Evolutionary conservation across 495 filamentous ascomycete species (phyloP), one percentile per base, ranked within the genome.

Genomic region (Hypoxylon perforatum): DNA sequence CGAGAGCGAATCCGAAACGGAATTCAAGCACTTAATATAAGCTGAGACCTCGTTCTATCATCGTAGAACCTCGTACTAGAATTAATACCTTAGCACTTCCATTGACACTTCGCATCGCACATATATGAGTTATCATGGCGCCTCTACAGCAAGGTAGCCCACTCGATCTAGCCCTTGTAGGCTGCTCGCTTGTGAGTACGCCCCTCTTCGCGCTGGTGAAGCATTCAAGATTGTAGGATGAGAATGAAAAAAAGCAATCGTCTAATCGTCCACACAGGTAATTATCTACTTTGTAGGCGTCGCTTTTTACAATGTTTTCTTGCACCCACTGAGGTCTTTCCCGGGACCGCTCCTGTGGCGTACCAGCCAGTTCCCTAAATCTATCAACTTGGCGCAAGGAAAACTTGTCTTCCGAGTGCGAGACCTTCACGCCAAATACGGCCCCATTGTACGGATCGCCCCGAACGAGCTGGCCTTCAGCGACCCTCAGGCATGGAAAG

Each of bases 391-490:
- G 4, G 11, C 69, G 11, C 19, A 21, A 0, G 78, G 79, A 22
- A 61, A 60, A 22, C 41, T 76, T 15, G 67, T 71, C 3, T 65
- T 75, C 18, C 68, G 75, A 15, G 77, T 80, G 58, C 71, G 70
- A 55, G 33, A 68, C 8, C 50, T 83, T 5, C 83, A 85, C 49
- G 57, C 69, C 11, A 59, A 70, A 21, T 85, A 85, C 38, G 83
- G 83, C 6, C 63, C 77, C 18, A 69, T 84, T n/a, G 80, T 85
- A 12, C 78, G 83, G 1, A 77, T 83, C 46, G 70, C 67, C 1
- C 83, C 82, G 0, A 66, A 82, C 39, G 79, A 83, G 45, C 73
- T 85, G 7, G 73, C 79, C 9, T 84, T 78, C 65, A 72, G 67
- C 7, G 63, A 69, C 15, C 67, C 79, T 0, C 65, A 77, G 30